Evolutionary conservation across 2,329 filamentous ascomycete genomes (phyloP).

Genomic region (Colletotrichum noveboracense): DNA sequence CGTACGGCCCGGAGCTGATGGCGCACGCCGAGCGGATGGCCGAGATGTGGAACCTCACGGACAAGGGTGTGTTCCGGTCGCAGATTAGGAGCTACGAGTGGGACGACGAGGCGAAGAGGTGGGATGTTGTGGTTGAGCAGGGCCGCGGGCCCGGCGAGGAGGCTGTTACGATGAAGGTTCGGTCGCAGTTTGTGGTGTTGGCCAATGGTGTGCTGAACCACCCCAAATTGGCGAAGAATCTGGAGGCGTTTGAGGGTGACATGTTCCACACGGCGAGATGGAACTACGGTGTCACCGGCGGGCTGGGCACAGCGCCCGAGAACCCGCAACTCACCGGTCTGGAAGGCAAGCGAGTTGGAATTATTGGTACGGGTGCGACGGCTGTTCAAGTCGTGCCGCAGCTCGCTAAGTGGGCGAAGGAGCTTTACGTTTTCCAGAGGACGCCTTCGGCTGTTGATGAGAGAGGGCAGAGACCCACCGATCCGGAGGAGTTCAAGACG

Average conservation of each 20-base stretch:
- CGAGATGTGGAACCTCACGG: conserved; percentile 42
- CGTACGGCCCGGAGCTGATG: conserved; percentile 46
- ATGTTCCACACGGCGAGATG: conserved; percentile 53
- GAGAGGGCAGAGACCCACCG: conserved; percentile 43
- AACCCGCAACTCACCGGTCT: conserved; percentile 49
- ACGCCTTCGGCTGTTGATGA: conserved; percentile 51
- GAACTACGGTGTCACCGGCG: conserved; percentile 49
- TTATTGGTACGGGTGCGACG: conserved; percentile 57
- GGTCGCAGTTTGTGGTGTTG: conserved; percentile 42
- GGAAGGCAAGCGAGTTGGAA: conserved; percentile 49
- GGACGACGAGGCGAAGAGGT: conserved; percentile 42
- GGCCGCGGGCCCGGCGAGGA: conserved; percentile 29
- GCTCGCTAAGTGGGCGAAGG: conserved; percentile 50
- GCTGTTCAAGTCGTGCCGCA: conserved; percentile 50
- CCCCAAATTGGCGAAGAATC: conserved; percentile 47
- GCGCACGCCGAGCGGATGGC: conserved; percentile 48
- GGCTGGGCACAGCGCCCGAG: conserved; percentile 30
- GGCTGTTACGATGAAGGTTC: conserved; percentile 34
- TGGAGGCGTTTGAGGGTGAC: conserved; percentile 45
- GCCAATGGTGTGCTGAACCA: conserved; percentile 43
- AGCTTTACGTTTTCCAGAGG: conserved; percentile 62
- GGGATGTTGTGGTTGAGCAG: conserved; percentile 27
- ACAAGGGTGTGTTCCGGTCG: conserved; percentile 45
- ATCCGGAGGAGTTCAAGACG: conserved; percentile 44
- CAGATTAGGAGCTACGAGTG: conserved; percentile 46